Evolutionary conservation across 805 yeast species (phyloP).

Genomic region (Scheffersomyces stipitis): DNA sequence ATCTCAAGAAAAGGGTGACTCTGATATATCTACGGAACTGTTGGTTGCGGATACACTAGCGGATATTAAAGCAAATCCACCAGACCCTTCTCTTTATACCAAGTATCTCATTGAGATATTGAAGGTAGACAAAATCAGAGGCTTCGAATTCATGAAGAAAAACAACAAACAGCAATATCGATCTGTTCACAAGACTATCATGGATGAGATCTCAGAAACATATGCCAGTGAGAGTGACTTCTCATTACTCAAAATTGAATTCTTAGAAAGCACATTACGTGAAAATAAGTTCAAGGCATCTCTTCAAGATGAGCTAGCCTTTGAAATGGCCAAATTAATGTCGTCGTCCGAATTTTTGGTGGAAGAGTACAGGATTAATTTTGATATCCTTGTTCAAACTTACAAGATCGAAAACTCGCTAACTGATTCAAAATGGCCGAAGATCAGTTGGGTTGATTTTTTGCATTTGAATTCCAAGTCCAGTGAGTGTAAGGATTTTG

Average conservation of each 20-base stretch:
- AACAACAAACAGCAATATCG: constrained; percentile 24
- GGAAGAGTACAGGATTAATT: constrained; percentile 20
- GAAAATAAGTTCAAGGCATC: constrained; percentile 14
- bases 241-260: constrained; percentile 32
- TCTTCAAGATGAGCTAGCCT: constrained; percentile 22
- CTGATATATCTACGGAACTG: neutral
- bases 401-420: constrained; percentile 30
- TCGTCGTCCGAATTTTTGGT: constrained; percentile 9
- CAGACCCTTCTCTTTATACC: constrained; percentile 26
- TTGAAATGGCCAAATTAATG: constrained; percentile 23
- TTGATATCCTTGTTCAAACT: constrained; percentile 25
- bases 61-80: neutral
- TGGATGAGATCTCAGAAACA: constrained; percentile 27
- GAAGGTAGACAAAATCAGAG: constrained; percentile 25
- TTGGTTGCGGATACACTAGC: neutral
- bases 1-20: neutral
- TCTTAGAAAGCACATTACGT: constrained; percentile 28
- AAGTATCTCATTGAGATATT: constrained; percentile 32
- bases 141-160: constrained; percentile 30
- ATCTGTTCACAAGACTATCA: constrained; percentile 27
- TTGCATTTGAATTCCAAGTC: constrained; percentile 22
- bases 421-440: constrained; percentile 33
- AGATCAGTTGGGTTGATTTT: constrained; percentile 38
- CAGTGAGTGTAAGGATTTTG: constrained; percentile 28
- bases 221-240: constrained; percentile 21